These are phyloP conservation scores for Leptoxyphium fumago DNA, from an alignment of 2,329 filamentous ascomycete species.

Conservation along the genomic window DNA sequence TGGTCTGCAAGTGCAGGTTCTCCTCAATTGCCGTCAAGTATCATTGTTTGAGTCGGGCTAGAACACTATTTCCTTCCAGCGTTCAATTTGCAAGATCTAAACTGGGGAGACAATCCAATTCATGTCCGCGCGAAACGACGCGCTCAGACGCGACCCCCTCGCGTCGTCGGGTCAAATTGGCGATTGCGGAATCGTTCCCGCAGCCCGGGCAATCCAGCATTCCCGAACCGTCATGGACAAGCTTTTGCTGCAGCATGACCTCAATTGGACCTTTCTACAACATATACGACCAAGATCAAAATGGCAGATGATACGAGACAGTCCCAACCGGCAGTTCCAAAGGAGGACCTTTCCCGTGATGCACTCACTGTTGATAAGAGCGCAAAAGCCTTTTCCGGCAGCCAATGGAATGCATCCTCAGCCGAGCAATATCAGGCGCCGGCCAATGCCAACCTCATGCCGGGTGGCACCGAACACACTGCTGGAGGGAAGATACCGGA, in stretches of 20 bases:
- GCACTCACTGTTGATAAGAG: conserved; percentile 17
- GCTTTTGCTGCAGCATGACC: too few species aligned
- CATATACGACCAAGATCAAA: conserved; percentile 2
- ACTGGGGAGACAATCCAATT: too few species aligned
- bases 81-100: too few species aligned
- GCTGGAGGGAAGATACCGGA: conserved; percentile 49
- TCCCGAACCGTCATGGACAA: too few species aligned
- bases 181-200: conserved; percentile 1
- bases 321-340: conserved; percentile 1
- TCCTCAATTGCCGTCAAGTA: too few species aligned
- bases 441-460: conserved; percentile 40
- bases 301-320: conserved; percentile 35
- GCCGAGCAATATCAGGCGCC: conserved; percentile 11
- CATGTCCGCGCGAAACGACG: background rate
- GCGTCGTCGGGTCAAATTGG: conserved; percentile 5
- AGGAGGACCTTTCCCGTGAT: conserved; percentile 14
- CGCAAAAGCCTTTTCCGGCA: conserved; percentile 19
- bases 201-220: too few species aligned
- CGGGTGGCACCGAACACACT: conserved; percentile 43
- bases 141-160: conserved; percentile 2
- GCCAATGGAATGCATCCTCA: conserved; percentile 19
- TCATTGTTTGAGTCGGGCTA: too few species aligned
- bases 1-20: too few species aligned
- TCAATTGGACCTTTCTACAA: background rate
- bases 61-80: too few species aligned